Conservation (phyloP, 1,284 basidiomycete species). For the Ustilago loliicola region DNA sequence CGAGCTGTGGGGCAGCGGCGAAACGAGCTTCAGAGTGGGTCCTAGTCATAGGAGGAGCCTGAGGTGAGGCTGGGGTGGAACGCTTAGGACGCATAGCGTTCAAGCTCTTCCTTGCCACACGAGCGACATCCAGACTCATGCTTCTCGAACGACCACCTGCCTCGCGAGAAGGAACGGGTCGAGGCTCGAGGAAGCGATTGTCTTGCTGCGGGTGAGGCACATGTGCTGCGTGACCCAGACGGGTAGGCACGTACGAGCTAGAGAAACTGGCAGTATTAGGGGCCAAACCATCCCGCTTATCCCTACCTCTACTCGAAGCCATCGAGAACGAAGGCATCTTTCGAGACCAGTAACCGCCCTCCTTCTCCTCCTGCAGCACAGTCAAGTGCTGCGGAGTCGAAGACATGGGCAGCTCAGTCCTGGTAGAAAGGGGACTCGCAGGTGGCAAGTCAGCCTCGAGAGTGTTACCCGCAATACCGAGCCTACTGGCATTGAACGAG, state of each 20-base stretch:
- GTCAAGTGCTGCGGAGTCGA: slow-evolving; percentile 2
- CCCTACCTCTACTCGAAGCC: background rate
- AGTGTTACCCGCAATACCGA: slow-evolving; percentile 18
- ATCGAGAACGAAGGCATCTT: background rate
- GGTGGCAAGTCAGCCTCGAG: slow-evolving; percentile 15
- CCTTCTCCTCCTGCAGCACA: slow-evolving; percentile 5
- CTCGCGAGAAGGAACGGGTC: background rate
- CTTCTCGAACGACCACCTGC: slow-evolving; percentile 13
- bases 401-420: background rate
- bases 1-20: slow-evolving; percentile 7
- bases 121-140: slow-evolving; percentile 28
- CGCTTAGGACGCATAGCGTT: slow-evolving; percentile 16
- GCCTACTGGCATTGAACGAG: slow-evolving; percentile 14
- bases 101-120: slow-evolving; percentile 21
- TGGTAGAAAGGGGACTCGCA: slow-evolving; percentile 14
- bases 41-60: background rate
- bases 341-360: background rate
- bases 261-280: background rate
- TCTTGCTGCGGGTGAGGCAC: slow-evolving; percentile 5
- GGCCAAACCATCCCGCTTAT: background rate
- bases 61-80: background rate
- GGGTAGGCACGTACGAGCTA: background rate
- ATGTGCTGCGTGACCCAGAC: background rate
- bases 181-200: background rate
- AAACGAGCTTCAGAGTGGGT: background rate